Conservation (phyloP, 371 early-diverging fungal genomes). For the Caulochytrium protostelioides region DNA sequence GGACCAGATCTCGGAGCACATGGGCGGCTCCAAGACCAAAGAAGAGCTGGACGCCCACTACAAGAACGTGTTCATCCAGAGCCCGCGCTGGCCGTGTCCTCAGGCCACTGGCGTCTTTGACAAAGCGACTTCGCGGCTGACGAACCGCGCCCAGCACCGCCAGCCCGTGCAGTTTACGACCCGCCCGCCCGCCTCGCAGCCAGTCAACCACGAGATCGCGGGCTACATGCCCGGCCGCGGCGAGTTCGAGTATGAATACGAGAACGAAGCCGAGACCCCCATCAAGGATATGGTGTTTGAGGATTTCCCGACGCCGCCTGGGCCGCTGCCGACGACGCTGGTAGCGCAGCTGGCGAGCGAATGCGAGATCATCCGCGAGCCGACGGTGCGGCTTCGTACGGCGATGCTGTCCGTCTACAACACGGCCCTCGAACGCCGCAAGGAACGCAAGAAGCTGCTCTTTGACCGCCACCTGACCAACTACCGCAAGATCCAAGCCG, state of each 20-base stretch:
- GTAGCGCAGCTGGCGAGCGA: too few species aligned
- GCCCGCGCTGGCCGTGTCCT: constrained; percentile 59
- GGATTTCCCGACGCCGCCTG: too few species aligned
- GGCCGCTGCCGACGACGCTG: too few species aligned
- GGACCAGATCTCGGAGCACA: constrained; percentile 78
- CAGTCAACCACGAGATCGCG: constrained; percentile 79
- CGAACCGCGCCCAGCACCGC: too few species aligned
- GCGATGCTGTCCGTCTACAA: constrained; percentile 86
- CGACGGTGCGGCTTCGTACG: too few species aligned
- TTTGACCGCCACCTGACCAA: constrained; percentile 68
- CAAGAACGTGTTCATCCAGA: constrained; percentile 52
- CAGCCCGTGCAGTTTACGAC: neutral
- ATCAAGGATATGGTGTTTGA: constrained; percentile 84
- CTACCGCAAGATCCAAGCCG: constrained; percentile 45
- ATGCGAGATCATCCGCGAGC: too few species aligned
- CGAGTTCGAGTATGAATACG: constrained; percentile 94
- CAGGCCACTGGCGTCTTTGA: constrained; percentile 9
- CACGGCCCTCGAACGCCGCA: constrained; percentile 55
- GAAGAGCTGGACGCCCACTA: constrained; percentile 85
- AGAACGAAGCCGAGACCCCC: constrained; percentile 81
- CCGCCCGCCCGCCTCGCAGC: too few species aligned
- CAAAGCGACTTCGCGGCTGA: constrained; percentile 3
- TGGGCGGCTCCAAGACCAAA: constrained; percentile 72
- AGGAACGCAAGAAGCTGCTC: constrained; percentile 63
- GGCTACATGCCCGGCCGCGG: constrained; percentile 95